A percentile compares a stretch with the other conserved stretches of the same genome.
Conservation (phyloP, 805 yeast species). For the Priceomyces fermenticarens region DNA sequence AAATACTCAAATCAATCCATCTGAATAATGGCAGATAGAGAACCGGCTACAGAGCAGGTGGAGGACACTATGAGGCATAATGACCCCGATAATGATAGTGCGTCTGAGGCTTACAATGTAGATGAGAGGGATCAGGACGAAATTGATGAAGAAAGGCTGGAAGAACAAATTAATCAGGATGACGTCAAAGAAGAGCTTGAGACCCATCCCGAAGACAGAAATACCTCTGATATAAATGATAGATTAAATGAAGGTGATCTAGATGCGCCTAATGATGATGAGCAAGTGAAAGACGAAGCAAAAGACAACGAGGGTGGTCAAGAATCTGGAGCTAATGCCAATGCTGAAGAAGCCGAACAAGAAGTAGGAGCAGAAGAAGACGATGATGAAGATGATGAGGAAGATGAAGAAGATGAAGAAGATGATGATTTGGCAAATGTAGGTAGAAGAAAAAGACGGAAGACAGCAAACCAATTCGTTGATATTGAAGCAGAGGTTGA, state of each 20-base stretch:
- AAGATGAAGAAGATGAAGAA: conserved; percentile 50
- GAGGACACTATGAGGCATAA: conserved; percentile 8
- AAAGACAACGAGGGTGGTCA: background rate
- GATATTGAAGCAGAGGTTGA: conserved; percentile 98
- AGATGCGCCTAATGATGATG: conserved; percentile 8
- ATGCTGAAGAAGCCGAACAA: conserved; percentile 11
- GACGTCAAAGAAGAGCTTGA: conserved; percentile 6
- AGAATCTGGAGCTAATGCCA: conserved; percentile 9
- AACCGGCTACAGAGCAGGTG: conserved; percentile 3
- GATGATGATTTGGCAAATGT: conserved; percentile 50
- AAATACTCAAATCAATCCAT: conserved; percentile 7
- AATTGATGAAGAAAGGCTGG: conserved; percentile 14
- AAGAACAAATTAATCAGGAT: conserved; percentile 6
- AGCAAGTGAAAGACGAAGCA: too few species aligned
- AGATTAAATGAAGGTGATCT: conserved; percentile 8
- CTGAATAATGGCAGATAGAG: conserved; percentile 10
- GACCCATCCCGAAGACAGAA: conserved; percentile 3
- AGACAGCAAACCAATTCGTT: conserved; percentile 75
- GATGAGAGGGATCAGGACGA: conserved; percentile 14
- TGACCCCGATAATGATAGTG: conserved; percentile 3
- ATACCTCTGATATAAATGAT: background rate
- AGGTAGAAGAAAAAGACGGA: conserved; percentile 45
- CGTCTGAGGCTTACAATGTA: conserved; percentile 11
- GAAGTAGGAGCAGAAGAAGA: conserved; percentile 13
- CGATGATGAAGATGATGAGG: conserved; percentile 46